phyloP scores from a whole-genome alignment of 164 flowering plant genomes.

The Cinnamomum micranthum region DNA sequence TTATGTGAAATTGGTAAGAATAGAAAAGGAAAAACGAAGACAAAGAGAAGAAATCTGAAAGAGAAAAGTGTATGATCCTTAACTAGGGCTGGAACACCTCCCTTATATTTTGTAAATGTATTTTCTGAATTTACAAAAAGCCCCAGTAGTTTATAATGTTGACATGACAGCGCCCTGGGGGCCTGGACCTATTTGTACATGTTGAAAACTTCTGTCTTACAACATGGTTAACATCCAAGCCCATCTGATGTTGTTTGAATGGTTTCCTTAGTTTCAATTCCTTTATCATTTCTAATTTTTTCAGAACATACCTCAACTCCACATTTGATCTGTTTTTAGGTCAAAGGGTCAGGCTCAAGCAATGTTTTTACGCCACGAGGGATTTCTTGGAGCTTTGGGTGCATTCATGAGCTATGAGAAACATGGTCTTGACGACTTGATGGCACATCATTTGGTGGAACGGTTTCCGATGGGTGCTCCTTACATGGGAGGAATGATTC shows the following conservation, averaged over 20 bases:
- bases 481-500: constrained; percentile 84
- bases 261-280: neutral
- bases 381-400: constrained; percentile 95
- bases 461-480: constrained; percentile 99
- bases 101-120: no score
- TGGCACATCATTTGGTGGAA: constrained; percentile 98
- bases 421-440: constrained; percentile 94
- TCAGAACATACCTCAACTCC: neutral
- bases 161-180: no score
- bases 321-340: constrained; percentile 38
- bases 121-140: no score
- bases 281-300: neutral
- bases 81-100: no score
- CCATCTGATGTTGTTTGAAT: neutral
- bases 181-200: neutral
- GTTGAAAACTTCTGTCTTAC: neutral
- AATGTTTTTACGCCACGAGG: constrained; percentile 98
- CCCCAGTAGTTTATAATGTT: no score
- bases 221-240: neutral
- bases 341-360: constrained; percentile 87
- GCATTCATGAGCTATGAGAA: constrained; percentile 99
- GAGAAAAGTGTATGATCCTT: no score
- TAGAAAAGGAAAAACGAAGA: no score
- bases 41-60: no score
- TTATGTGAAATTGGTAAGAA: no score